These are phyloP conservation scores for Suillus variegatus DNA, from an alignment of 768 basidiomycete species.

Conservation along the genomic window DNA sequence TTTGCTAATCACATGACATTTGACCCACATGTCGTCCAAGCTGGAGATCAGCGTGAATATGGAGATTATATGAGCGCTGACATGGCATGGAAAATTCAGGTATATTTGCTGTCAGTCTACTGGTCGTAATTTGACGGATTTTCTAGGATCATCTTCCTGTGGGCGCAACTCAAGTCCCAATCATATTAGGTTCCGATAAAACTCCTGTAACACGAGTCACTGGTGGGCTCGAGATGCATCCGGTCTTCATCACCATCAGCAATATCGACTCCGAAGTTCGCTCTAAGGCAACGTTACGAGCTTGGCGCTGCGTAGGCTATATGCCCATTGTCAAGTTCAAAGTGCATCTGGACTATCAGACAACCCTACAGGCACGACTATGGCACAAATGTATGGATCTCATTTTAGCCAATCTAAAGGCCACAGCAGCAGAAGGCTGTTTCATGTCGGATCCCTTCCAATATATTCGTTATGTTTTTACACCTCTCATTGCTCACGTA, in stretches of 20 bases:
- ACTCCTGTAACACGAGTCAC: conserved; percentile 32
- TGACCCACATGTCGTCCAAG: conserved; percentile 16
- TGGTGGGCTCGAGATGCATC: conserved; percentile 31
- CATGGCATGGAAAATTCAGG: conserved; percentile 26
- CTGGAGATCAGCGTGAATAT: conserved; percentile 15
- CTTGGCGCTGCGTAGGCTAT: conserved; percentile 20
- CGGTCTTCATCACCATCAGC: conserved; percentile 9
- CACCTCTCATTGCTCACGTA: neutral
- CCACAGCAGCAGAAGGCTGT: conserved; percentile 24
- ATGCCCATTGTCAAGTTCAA: conserved; percentile 31
- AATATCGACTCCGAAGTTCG: conserved; percentile 32
- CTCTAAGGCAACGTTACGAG: neutral
- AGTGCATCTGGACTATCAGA: conserved; percentile 18
- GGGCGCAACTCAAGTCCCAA: conserved; percentile 30
- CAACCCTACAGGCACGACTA: conserved; percentile 25
- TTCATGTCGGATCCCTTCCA: conserved; percentile 27
- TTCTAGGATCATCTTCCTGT: conserved; percentile 27
- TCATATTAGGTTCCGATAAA: conserved; percentile 33
- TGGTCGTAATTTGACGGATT: conserved; percentile 20
- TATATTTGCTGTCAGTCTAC: conserved; percentile 18
- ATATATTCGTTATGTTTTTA: neutral
- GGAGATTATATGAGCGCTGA: conserved; percentile 25
- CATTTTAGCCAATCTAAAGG: conserved; percentile 30
- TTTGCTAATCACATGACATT: conserved; percentile 23
- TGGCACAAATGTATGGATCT: conserved; percentile 34